phyloP scores from a whole-genome alignment of 2,329 filamentous ascomycete species.

The Calonectria ilicicola region DNA sequence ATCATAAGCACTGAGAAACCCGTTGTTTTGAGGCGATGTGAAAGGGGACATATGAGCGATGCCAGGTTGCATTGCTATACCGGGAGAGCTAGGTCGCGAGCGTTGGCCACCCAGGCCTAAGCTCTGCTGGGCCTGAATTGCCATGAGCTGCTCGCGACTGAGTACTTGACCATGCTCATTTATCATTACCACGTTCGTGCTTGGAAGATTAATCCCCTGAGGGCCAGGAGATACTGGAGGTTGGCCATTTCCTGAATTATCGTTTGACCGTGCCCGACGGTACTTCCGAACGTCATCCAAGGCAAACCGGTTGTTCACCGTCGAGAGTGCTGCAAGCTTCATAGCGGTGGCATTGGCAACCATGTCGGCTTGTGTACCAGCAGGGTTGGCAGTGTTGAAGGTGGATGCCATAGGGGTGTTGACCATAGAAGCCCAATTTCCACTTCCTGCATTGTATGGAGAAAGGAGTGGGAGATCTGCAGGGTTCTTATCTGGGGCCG shows the following conservation, averaged over 20 bases:
- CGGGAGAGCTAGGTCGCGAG: constrained; percentile 91
- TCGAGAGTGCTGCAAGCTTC: constrained; percentile 97
- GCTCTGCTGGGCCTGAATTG: constrained; percentile 77
- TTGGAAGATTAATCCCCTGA: constrained; percentile 72
- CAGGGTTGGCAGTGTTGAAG: constrained; percentile 71
- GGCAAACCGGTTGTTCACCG: constrained; percentile 97
- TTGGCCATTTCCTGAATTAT: constrained; percentile 74
- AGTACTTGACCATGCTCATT: constrained; percentile 93
- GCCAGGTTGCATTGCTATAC: constrained; percentile 80
- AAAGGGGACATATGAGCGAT: constrained; percentile 77
- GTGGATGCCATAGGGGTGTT: constrained; percentile 96
- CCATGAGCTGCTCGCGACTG: constrained; percentile 85
- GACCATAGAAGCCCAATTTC: constrained; percentile 98
- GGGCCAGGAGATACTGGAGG: constrained; percentile 75
- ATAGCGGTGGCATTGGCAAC: constrained; percentile 98
- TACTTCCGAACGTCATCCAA: constrained; percentile 98
- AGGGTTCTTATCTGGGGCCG: constrained; percentile 73
- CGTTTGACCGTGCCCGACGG: constrained; percentile 89
- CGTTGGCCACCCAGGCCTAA: constrained; percentile 75
- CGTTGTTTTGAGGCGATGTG: constrained; percentile 91
- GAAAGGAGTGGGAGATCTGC: constrained; percentile 87
- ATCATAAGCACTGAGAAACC: constrained; percentile 92
- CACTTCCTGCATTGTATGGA: constrained; percentile 82
- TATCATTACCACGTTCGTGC: constrained; percentile 89
- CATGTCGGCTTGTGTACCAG: constrained; percentile 89